Evolutionary conservation across 176 grass and related monocot genomes (phyloP), one percentile per base, ranked within the genome.

Genomic region (Aegilops sharonensis): DNA sequence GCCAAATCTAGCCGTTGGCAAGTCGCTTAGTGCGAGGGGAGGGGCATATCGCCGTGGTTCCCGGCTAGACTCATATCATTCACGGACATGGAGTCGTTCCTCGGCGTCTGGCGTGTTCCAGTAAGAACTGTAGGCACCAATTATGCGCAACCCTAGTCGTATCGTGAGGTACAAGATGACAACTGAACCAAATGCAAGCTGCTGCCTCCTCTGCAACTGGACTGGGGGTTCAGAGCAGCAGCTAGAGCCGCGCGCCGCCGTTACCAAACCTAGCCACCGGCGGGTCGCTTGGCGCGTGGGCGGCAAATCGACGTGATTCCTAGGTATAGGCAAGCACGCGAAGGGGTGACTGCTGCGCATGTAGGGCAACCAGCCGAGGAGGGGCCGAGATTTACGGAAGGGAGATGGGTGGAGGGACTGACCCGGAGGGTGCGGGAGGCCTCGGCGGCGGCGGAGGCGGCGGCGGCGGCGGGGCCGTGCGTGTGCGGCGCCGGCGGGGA

Each of bases 361-460:
- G 11, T 73, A 73, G 11, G 31, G 12, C 15, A 20, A 27, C 6
- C 30, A 7, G 1, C 15, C 15, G 0, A 54, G 65, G 65, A 68
- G 8, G 32, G 0, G 11, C 50, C 5, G n/a, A 24, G 70, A 8
- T 0, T 13, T 43, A 14, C 1, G 40, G 4, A 5, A 42, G 42
- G 42, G 23, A 1, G 20, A 39, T 1, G 29, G 66, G n/a, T 3
- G 60, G 60, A 24, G 61, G 61, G 1, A 86, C 87, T 84, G 45
- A 98, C 96, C 92, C 97, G 92, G 78, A 98, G 92, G 2, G 89
- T 94, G 86, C 90, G 91, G 35, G 94, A 85, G 4, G 92, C 97
- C 78, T 98, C 94, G 40, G 90, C 82, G 57, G 89, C 86, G 59
- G 89, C 82, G 34, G 89, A 81, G 4, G 93, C 91, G 12, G 91